These are phyloP conservation scores for Kodamaea lidongshanica DNA, from an alignment of 805 yeast species.

Conservation along the genomic window DNA sequence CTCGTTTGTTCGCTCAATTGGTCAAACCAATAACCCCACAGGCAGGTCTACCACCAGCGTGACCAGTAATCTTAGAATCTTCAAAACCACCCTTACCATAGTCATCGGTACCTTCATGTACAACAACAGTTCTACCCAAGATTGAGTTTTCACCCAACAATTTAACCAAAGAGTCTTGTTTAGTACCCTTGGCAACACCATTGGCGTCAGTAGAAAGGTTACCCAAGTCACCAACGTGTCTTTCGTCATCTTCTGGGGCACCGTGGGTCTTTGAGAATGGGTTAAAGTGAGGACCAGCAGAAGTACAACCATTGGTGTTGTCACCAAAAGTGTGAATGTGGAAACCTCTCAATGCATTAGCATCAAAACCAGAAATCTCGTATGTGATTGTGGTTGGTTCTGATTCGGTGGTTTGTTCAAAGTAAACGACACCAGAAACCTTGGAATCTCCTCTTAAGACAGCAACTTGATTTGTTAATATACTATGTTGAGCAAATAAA, in stretches of 20 bases:
- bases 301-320: constrained; percentile 97
- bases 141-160: constrained; percentile 83
- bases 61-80: constrained; percentile 91
- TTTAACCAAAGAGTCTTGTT: constrained; percentile 70
- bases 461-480: constrained; percentile 56
- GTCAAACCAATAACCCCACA: constrained; percentile 94
- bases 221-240: constrained; percentile 97
- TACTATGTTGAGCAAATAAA: too few relatives aligned
- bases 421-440: constrained; percentile 80
- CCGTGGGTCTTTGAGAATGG: constrained; percentile 88
- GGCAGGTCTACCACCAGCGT: constrained; percentile 97
- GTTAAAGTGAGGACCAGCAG: constrained; percentile 96
- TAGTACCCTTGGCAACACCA: constrained; percentile 89
- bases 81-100: constrained; percentile 91
- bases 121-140: constrained; percentile 91
- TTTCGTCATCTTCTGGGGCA: constrained; percentile 73
- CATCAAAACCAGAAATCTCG: constrained; percentile 83
- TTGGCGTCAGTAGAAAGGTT: constrained; percentile 80
- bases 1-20: too few relatives aligned
- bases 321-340: constrained; percentile 98
- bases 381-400: constrained; percentile 83
- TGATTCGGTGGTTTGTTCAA: constrained; percentile 74
- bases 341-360: constrained; percentile 92
- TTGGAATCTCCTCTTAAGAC: constrained; percentile 92
- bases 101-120: constrained; percentile 90